Percentiles rank a stretch among this genome's conserved stretches.
phyloP scores from a whole-genome alignment of 2,329 filamentous ascomycete species.

The Sporothrix phasma region DNA sequence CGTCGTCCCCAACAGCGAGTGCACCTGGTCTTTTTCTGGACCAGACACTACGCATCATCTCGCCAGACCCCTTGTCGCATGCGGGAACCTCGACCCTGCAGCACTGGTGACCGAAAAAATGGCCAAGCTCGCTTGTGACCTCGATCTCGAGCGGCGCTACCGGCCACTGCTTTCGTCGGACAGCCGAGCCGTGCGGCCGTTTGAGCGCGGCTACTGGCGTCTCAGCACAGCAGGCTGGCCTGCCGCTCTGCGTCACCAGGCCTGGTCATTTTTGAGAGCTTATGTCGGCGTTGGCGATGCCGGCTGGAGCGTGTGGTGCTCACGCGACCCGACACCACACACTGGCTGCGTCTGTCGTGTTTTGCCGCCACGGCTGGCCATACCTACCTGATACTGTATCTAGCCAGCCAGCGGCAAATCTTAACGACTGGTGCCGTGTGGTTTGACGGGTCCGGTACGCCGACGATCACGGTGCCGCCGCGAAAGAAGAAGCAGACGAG shows the following conservation, averaged over 20 bases:
- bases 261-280: conserved; percentile 54
- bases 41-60: conserved; percentile 37
- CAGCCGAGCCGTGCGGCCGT: conserved; percentile 34
- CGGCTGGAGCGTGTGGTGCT: conserved; percentile 59
- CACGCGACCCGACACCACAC: conserved; percentile 32
- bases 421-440: conserved; percentile 50
- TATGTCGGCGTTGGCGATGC: conserved; percentile 48
- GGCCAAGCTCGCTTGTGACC: conserved; percentile 40
- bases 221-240: conserved; percentile 51
- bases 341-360: conserved; percentile 57
- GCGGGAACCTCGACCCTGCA: conserved; percentile 31
- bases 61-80: conserved; percentile 45
- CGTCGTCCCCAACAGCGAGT: background rate
- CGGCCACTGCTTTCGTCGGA: conserved; percentile 29
- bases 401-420: conserved; percentile 57
- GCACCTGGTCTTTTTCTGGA: background rate
- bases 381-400: conserved; percentile 63
- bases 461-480: conserved; percentile 36
- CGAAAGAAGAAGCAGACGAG: conserved; percentile 17
- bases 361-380: conserved; percentile 68
- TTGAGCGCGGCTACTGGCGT: conserved; percentile 73
- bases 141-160: conserved; percentile 44
- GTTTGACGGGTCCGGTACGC: conserved; percentile 52
- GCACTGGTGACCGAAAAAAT: conserved; percentile 49
- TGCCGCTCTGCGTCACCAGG: conserved; percentile 34